Conservation (phyloP, 2,329 filamentous ascomycete genomes). For the Beauveria pseudobassiana region DNA sequence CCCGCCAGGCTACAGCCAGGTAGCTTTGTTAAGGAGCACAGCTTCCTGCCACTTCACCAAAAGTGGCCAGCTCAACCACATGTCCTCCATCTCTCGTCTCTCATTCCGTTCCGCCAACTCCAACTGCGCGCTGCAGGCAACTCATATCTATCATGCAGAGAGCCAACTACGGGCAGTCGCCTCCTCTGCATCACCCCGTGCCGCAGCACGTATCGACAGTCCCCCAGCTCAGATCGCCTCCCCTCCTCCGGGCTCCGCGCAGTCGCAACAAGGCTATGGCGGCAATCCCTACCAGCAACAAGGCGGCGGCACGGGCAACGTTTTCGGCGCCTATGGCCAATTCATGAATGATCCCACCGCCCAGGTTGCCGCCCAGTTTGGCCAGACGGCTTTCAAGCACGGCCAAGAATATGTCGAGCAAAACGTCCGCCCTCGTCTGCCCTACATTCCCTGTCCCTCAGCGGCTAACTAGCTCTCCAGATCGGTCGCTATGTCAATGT, state of each 20-base stretch:
- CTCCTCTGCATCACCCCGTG: slow-evolving; percentile 91
- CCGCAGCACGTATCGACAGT: slow-evolving; percentile 98
- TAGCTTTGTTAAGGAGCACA: neutral
- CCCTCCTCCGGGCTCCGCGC: slow-evolving; percentile 67
- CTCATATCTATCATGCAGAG: slow-evolving; percentile 72
- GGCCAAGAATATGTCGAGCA: slow-evolving; percentile 93
- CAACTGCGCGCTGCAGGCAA: neutral
- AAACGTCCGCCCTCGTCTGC: slow-evolving; percentile 56
- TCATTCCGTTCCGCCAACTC: slow-evolving; percentile 4
- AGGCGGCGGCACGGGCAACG: slow-evolving; percentile 43
- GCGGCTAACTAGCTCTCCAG: neutral
- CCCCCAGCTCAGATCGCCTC: slow-evolving; percentile 90
- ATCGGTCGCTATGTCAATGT: slow-evolving; percentile 76
- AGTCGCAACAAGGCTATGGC: slow-evolving; percentile 56
- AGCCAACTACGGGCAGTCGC: slow-evolving; percentile 76
- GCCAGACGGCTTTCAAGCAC: slow-evolving; percentile 82
- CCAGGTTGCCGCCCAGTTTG: slow-evolving; percentile 90
- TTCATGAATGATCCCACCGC: slow-evolving; percentile 96
- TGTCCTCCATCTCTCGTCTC: neutral
- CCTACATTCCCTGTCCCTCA: neutral
- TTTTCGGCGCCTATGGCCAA: slow-evolving; percentile 70
- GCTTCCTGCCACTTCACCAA: neutral
- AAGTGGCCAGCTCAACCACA: slow-evolving; percentile 9
- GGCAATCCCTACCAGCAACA: slow-evolving; percentile 69
- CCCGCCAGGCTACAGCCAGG: neutral